Conservation (phyloP, 345 rosid genomes). For the Gossypium arboreum region DNA sequence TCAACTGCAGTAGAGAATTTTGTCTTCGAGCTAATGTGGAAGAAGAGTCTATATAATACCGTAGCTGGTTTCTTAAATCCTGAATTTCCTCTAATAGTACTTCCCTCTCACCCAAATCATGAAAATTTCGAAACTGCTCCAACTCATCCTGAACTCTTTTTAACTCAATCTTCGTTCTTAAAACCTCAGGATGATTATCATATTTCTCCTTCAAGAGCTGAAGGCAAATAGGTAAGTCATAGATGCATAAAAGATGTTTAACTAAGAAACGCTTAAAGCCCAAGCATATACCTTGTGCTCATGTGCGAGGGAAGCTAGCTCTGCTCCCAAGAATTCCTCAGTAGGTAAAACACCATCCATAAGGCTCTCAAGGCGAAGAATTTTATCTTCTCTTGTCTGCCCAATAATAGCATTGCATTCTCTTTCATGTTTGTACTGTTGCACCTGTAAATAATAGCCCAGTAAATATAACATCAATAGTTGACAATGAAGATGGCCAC, state of each 20-base stretch:
- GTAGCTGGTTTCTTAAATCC: constrained; percentile 82
- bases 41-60: constrained; percentile 65
- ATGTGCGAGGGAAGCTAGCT: constrained; percentile 63
- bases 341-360: constrained; percentile 93
- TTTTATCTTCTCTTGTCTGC: constrained; percentile 89
- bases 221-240: constrained; percentile 24
- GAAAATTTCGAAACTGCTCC: constrained; percentile 69
- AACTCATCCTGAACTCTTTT: constrained; percentile 80
- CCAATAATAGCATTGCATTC: constrained; percentile 91
- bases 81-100: constrained; percentile 82
- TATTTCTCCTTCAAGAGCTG: constrained; percentile 93
- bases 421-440: constrained; percentile 97
- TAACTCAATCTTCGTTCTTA: constrained; percentile 57
- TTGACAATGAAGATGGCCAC: constrained; percentile 2
- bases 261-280: constrained; percentile 8
- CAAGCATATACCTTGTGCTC: constrained; percentile 62
- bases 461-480: constrained; percentile 14
- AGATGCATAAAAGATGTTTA: constrained; percentile 11
- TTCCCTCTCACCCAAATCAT: constrained; percentile 77
- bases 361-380: constrained; percentile 88
- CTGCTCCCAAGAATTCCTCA: constrained; percentile 81
- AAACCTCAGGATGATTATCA: constrained; percentile 87
- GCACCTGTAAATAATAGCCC: constrained; percentile 54
- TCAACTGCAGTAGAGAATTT: constrained; percentile 51
- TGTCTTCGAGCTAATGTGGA: constrained; percentile 42